phyloP scores from a whole-genome alignment of 345 rosid species.

The Melaleuca quinquenervia region DNA sequence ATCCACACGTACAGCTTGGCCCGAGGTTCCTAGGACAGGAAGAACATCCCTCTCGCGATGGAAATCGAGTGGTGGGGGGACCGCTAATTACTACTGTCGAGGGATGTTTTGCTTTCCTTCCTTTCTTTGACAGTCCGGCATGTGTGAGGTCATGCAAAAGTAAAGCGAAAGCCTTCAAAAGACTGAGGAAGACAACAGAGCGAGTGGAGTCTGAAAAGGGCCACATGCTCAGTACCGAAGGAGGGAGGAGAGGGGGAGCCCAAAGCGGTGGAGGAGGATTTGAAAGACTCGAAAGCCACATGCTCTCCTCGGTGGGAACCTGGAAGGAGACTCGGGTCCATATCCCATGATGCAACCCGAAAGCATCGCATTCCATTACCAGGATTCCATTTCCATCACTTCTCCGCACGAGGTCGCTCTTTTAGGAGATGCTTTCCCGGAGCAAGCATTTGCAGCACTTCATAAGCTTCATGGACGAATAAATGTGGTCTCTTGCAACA shows the following conservation, averaged over 20 bases:
- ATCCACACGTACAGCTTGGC: background rate
- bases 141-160: background rate
- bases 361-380: background rate
- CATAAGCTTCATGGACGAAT: background rate
- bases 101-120: background rate
- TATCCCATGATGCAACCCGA: background rate
- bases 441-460: background rate
- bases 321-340: background rate
- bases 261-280: background rate
- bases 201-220: conserved; percentile 42
- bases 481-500: background rate
- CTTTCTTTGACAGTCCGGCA: background rate
- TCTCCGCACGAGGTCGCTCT: background rate
- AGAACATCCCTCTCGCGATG: background rate
- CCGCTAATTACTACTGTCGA: background rate
- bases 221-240: conserved; percentile 16
- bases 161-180: background rate
- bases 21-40: background rate
- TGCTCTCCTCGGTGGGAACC: background rate
- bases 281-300: background rate
- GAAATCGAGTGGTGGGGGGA: background rate
- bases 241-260: background rate
- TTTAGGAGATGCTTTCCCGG: background rate
- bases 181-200: background rate
- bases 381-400: background rate